A percentile compares a stretch with the other conserved stretches of the same genome.
phyloP scores from a whole-genome alignment of 768 basidiomycete genomes.

The Mycena vitilis region DNA sequence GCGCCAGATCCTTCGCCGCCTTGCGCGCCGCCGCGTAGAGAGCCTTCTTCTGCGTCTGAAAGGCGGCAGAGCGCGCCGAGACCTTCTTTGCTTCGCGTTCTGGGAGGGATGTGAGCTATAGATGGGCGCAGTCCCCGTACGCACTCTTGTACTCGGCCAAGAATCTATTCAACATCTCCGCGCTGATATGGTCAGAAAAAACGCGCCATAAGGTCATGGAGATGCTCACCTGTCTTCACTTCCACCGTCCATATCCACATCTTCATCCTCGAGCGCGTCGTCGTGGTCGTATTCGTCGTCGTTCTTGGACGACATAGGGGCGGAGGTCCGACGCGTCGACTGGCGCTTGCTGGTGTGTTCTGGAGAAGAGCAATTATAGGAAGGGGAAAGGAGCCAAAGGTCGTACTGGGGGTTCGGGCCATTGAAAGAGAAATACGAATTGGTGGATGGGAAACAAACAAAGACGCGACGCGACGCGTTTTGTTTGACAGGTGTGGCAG shows the following conservation, averaged over 20 bases:
- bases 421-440: slow-evolving; percentile 23
- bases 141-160: slow-evolving; percentile 38
- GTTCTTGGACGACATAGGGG: slow-evolving; percentile 35
- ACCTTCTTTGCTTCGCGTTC: slow-evolving; percentile 46
- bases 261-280: slow-evolving; percentile 29
- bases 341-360: slow-evolving; percentile 25
- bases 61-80: slow-evolving; percentile 38
- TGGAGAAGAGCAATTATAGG: not conserved
- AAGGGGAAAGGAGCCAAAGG: not conserved
- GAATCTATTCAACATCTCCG: slow-evolving; percentile 25
- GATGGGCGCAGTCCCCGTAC: not conserved
- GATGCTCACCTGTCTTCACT: slow-evolving; percentile 35
- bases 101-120: slow-evolving; percentile 21
- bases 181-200: slow-evolving; percentile 32
- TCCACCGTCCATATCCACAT: slow-evolving; percentile 27
- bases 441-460: not conserved
- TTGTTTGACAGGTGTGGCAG: slow-evolving; percentile 10
- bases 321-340: slow-evolving; percentile 37
- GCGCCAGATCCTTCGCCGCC: slow-evolving; percentile 43
- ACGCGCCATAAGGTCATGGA: too few relatives aligned
- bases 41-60: slow-evolving; percentile 47
- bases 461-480: slow-evolving; percentile 36
- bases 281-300: slow-evolving; percentile 38
- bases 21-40: slow-evolving; percentile 50
- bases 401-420: slow-evolving; percentile 43